Conservation (phyloP, 305 asterid genomes). For the Fraxinus sp. region DNA sequence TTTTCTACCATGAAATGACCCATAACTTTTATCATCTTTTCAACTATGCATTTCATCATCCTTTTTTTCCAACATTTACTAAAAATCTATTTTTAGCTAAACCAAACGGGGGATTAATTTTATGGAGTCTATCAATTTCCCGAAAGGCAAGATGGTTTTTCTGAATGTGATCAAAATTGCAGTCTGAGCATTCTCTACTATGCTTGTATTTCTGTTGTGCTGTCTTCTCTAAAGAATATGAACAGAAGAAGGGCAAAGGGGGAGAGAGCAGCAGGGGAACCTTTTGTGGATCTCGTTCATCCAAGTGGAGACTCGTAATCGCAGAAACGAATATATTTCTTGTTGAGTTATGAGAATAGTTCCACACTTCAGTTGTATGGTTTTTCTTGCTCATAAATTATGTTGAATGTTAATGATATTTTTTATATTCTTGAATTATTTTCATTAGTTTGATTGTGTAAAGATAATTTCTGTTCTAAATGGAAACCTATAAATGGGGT, state of each 20-base stretch:
- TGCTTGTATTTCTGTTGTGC: neutral
- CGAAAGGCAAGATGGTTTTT: neutral
- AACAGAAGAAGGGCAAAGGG: neutral
- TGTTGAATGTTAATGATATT: neutral
- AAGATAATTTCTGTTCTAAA: neutral
- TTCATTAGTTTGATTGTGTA: neutral
- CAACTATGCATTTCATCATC: neutral
- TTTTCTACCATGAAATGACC: neutral
- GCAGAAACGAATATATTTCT: neutral
- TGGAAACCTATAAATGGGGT: neutral
- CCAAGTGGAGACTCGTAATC: neutral
- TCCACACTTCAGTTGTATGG: neutral
- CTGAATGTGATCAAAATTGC: neutral
- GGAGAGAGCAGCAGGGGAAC: neutral
- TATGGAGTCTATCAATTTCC: neutral
- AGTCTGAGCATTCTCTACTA: neutral
- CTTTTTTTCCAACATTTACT: neutral
- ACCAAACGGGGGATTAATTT: neutral
- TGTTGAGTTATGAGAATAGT: neutral
- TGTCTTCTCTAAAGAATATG: neutral
- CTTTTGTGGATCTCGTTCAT: neutral
- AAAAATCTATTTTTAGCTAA: no score
- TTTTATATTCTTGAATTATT: neutral
- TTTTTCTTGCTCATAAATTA: neutral
- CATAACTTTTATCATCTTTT: neutral